phyloP scores from a whole-genome alignment of 2,329 filamentous ascomycete genomes.

The Hypoxylon sp. region DNA sequence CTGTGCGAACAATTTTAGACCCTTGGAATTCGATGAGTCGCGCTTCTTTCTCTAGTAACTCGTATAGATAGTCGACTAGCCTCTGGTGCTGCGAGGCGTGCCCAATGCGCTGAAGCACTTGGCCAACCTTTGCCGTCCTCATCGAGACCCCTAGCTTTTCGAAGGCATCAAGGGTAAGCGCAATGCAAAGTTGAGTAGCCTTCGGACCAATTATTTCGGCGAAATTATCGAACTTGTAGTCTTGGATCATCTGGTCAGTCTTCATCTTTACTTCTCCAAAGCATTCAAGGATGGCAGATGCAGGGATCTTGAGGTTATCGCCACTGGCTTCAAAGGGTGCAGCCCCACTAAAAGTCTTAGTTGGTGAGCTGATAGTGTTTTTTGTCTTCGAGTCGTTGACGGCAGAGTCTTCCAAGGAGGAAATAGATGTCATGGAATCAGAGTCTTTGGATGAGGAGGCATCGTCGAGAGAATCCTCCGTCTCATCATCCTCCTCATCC shows the following conservation, averaged over 20 bases:
- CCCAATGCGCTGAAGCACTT: constrained; percentile 48
- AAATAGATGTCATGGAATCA: no score
- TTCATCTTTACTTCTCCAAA: constrained; percentile 7
- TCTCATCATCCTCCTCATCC: no score
- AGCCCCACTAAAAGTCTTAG: no score
- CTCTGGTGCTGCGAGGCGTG: constrained; percentile 51
- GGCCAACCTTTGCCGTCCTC: constrained; percentile 46
- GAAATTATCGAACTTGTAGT: neutral
- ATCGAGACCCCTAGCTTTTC: constrained; percentile 53
- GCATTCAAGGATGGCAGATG: constrained; percentile 1
- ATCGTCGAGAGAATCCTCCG: no score
- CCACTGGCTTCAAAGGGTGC: neutral
- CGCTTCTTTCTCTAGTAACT: constrained; percentile 52
- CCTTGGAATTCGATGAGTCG: constrained; percentile 50
- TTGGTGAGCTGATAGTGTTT: no score
- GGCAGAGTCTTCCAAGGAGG: no score
- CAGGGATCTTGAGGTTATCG: no score
- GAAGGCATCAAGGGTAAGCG: constrained; percentile 54
- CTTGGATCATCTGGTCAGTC: neutral
- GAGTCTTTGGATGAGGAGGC: no score
- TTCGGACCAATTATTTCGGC: neutral
- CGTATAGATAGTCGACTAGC: constrained; percentile 55
- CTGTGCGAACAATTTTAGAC: constrained; percentile 48
- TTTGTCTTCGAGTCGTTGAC: no score
- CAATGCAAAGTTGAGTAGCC: constrained; percentile 28